A percentile compares a stretch with the other conserved stretches of the same genome.
Conservation (phyloP, 2,329 filamentous ascomycete species). For the Neoascochyta sp. region DNA sequence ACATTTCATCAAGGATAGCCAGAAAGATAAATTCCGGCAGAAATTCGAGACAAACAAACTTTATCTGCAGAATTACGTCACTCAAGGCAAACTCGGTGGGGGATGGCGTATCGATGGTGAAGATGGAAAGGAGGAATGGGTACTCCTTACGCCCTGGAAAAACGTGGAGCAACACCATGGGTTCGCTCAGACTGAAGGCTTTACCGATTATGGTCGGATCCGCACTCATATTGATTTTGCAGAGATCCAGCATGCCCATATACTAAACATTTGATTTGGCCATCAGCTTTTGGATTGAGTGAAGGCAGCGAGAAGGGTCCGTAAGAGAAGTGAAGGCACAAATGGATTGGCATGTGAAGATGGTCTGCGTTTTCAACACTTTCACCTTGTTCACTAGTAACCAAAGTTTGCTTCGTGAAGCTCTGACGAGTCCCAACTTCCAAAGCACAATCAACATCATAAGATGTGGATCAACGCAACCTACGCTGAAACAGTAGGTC, state of each 20-base stretch:
- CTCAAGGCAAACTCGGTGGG: slow-evolving; percentile 28
- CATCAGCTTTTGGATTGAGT: too few relatives aligned
- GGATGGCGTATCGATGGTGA: slow-evolving; percentile 43
- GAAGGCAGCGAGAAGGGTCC: too few relatives aligned
- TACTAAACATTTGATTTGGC: slow-evolving; percentile 15
- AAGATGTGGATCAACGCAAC: too few relatives aligned
- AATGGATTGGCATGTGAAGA: too few relatives aligned
- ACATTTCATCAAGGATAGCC: slow-evolving; percentile 28
- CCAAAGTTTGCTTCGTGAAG: too few relatives aligned
- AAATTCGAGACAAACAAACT: slow-evolving; percentile 22
- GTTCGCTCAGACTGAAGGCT: slow-evolving; percentile 35
- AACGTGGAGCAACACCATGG: slow-evolving; percentile 33
- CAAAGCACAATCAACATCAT: too few relatives aligned
- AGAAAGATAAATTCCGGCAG: slow-evolving; percentile 23
- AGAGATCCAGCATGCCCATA: slow-evolving; percentile 26
- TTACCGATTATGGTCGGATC: slow-evolving; percentile 24
- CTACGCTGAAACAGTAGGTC: too few relatives aligned
- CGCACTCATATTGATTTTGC: slow-evolving; percentile 12
- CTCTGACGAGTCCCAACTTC: too few relatives aligned
- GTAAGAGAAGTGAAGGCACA: too few relatives aligned
- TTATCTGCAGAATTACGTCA: slow-evolving; percentile 24
- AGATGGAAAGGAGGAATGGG: slow-evolving; percentile 40
- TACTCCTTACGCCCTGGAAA: slow-evolving; percentile 42
- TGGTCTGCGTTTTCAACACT: too few relatives aligned
- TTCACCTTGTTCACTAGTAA: too few relatives aligned